Evolutionary conservation across 2,329 filamentous ascomycete species (phyloP), one percentile per base, ranked within the genome.

Genomic region (Pseudogymnoascus sp.): DNA sequence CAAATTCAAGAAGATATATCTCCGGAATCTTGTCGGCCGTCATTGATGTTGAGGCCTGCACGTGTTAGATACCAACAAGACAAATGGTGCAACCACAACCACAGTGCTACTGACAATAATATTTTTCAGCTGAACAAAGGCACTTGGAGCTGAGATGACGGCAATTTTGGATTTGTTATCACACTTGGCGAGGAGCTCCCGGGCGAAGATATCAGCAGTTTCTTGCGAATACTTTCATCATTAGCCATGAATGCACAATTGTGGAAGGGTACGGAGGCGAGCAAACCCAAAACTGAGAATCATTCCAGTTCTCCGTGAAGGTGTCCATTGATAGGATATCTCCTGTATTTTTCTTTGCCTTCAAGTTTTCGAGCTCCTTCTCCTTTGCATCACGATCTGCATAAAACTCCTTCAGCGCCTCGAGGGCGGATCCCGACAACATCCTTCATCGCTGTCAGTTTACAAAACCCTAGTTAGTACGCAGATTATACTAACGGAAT

Each of bases 281-380:
- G 72, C 79, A 40, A 78, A 90, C 87, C 90, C 90, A 95, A 71
- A 95, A 95, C 75, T 93, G 90, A 66, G 84, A 88, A 71, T 88
- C 83, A 71, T 93, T 90, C 90, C 90, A 95, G 74, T 93, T 87
- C 75, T 93, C 90, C 1, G 80, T 80, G 70, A 93, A 95, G 1
- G 82, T 78, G 31, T 89, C 84, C 83, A 93, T 93, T 42, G 76
- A 81, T 35, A 84, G 75, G 59, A 63, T 62, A 1, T 40, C 61
- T 6, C 59, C 61, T 65, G 80, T 79, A 13, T 81, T 78, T 57
- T 82, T 77, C 71, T 61, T 61, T 10, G 78, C 77, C 74, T 86
- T 86, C 62, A 93, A 78, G 66, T 85, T 81, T 73, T 89, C 85
- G 68, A 93, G 91, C 61, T 83, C 82, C 70, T 86, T 83, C 64